Conservation (phyloP, 73 alveolate genomes). For the Blepharisma stoltei region DNA sequence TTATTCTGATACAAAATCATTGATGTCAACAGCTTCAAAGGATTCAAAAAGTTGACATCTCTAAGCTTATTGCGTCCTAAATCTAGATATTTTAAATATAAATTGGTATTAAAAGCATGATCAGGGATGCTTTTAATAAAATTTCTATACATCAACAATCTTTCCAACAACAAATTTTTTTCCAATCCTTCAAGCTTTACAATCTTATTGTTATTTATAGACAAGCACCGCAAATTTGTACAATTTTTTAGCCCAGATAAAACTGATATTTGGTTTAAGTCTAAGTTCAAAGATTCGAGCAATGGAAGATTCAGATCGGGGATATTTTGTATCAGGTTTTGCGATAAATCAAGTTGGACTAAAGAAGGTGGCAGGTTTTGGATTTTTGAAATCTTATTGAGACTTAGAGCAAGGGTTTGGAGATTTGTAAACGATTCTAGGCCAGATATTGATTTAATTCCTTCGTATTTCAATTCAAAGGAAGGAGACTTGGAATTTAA, state of each 20-base stretch:
- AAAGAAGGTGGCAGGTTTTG: background rate
- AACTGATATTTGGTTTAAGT: background rate
- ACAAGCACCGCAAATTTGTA: background rate
- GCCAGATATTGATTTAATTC: constrained; percentile 8
- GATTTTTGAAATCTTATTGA: background rate
- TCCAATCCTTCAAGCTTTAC: background rate
- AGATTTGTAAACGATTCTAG: background rate
- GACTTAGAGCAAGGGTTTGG: background rate
- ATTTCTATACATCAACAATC: background rate
- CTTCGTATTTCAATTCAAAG: constrained; percentile 20
- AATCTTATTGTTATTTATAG: background rate
- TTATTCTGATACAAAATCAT: background rate
- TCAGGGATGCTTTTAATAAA: background rate
- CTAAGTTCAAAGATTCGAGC: background rate
- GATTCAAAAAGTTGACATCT: background rate
- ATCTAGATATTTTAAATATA: background rate
- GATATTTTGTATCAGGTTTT: background rate
- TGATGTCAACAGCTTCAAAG: background rate
- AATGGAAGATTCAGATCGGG: constrained; percentile 3
- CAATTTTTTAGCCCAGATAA: constrained; percentile 10
- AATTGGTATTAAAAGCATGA: background rate
- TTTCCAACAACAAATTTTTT: background rate
- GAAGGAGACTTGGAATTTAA: background rate
- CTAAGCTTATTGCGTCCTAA: background rate
- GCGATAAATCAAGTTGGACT: constrained; percentile 8